phyloP scores from a whole-genome alignment of 768 basidiomycete species.

The Boletus pseudo-olivaceus region DNA sequence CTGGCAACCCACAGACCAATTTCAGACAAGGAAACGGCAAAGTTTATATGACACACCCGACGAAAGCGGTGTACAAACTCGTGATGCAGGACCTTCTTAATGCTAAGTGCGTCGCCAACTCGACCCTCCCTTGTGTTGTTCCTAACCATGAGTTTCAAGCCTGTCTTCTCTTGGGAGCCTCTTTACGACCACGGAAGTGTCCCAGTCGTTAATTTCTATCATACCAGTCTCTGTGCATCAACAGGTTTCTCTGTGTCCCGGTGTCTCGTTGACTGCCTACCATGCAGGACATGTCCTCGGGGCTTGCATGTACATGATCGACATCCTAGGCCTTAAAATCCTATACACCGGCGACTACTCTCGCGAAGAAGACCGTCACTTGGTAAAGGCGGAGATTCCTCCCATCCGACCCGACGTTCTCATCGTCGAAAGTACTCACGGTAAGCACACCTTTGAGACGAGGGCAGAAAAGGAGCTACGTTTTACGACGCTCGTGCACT shows the following conservation, averaged over 20 bases:
- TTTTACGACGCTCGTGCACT: conserved; percentile 88
- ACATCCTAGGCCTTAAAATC: conserved; percentile 90
- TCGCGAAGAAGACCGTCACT: conserved; percentile 92
- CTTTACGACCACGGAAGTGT: conserved; percentile 72
- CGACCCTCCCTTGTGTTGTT: not conserved
- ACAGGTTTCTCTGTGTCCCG: conserved; percentile 84
- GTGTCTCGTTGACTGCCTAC: conserved; percentile 91
- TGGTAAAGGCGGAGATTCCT: conserved; percentile 92
- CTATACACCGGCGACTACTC: conserved; percentile 98
- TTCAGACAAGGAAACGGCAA: conserved; percentile 94
- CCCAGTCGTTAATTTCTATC: conserved; percentile 75
- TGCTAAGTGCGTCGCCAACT: conserved; percentile 60
- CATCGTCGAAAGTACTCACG: conserved; percentile 95
- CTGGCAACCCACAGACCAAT: conserved; percentile 67
- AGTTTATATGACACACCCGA: conserved; percentile 99
- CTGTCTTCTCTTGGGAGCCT: conserved; percentile 71
- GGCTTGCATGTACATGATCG: conserved; percentile 96
- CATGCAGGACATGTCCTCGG: conserved; percentile 97
- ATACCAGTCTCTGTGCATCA: conserved; percentile 89
- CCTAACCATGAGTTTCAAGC: conserved; percentile 14
- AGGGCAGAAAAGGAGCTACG: conserved; percentile 86
- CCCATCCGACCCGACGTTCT: conserved; percentile 89
- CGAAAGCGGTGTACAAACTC: conserved; percentile 94
- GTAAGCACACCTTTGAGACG: conserved; percentile 84
- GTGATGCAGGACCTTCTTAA: conserved; percentile 98